These are phyloP conservation scores for Triticum urartu DNA, from an alignment of 176 grass and related monocot species.

Conservation along the genomic window DNA sequence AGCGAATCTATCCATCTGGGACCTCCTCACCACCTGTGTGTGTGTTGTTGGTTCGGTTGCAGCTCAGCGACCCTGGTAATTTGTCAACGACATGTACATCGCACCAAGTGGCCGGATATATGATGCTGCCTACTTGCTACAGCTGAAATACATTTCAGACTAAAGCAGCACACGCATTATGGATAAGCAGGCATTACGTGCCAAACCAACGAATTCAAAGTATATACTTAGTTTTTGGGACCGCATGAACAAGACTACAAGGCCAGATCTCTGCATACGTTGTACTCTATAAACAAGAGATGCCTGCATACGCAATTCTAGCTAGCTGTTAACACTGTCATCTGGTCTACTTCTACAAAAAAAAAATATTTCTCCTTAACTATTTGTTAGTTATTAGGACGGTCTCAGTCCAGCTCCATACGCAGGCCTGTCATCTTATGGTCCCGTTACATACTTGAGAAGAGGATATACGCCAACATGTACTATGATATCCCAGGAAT, in stretches of 20 bases:
- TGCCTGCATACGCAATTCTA: constrained; percentile 23
- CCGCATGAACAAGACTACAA: background rate
- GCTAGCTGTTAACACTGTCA: constrained; percentile 4
- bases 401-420: background rate
- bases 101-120: background rate
- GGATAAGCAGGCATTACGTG: background rate
- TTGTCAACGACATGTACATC: constrained; percentile 6
- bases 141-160: background rate
- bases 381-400: too few species aligned
- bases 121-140: background rate
- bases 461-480: background rate
- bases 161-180: background rate
- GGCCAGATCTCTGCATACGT: constrained; percentile 24
- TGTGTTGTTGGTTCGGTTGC: constrained; percentile 10
- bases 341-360: background rate
- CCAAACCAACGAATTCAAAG: constrained; percentile 7
- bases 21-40: background rate
- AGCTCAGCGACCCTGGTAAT: constrained; percentile 24
- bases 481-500: background rate
- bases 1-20: background rate
- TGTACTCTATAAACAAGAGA: background rate
- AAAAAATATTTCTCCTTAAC: background rate
- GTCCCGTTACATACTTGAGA: background rate
- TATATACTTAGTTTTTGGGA: background rate
- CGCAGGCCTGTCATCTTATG: background rate